Percentiles rank a stretch among this genome's conserved stretches.
These are phyloP conservation scores for Schizophyllum amplum DNA, from an alignment of 1,284 basidiomycete species.

Conservation along the genomic window DNA sequence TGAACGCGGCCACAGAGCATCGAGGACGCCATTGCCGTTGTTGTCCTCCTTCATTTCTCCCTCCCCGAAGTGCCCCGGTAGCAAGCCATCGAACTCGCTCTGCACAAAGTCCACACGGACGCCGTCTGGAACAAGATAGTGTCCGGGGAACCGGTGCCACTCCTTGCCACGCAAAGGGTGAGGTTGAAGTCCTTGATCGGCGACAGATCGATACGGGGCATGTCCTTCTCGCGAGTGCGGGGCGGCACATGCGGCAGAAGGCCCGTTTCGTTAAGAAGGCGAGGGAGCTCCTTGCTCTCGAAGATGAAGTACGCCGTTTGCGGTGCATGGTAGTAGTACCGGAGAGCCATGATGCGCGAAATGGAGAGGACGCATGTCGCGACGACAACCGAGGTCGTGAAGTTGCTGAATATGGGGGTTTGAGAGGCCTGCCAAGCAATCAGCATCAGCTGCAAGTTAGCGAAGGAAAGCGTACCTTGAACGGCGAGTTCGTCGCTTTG, in stretches of 20 bases:
- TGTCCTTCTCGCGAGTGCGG: slow-evolving; percentile 37
- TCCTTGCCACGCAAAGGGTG: slow-evolving; percentile 87
- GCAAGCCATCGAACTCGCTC: slow-evolving; percentile 83
- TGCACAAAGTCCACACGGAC: slow-evolving; percentile 82
- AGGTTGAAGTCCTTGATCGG: slow-evolving; percentile 67
- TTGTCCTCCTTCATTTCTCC: slow-evolving; percentile 13
- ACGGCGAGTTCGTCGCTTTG: slow-evolving; percentile 72
- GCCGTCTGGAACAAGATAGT: slow-evolving; percentile 82
- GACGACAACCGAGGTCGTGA: slow-evolving; percentile 66
- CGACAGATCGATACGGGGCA: slow-evolving; percentile 59
- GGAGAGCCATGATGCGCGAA: slow-evolving; percentile 74
- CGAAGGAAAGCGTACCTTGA: slow-evolving; percentile 50
- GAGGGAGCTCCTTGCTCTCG: slow-evolving; percentile 74
- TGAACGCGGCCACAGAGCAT: slow-evolving; percentile 52
- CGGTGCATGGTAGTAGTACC: slow-evolving; percentile 89
- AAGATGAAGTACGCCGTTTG: slow-evolving; percentile 69
- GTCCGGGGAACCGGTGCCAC: slow-evolving; percentile 93
- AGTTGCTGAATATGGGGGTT: slow-evolving; percentile 66
- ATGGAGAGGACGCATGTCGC: slow-evolving; percentile 64
- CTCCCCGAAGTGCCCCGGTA: slow-evolving; percentile 75
- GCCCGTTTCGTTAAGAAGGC: slow-evolving; percentile 67
- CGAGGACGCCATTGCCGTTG: slow-evolving; percentile 17
- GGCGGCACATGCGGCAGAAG: slow-evolving; percentile 43
- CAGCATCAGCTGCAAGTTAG: slow-evolving; percentile 7
- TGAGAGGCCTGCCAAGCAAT: slow-evolving; percentile 56